phyloP scores from a whole-genome alignment of 805 yeast genomes.

The Pichia deserticola region DNA sequence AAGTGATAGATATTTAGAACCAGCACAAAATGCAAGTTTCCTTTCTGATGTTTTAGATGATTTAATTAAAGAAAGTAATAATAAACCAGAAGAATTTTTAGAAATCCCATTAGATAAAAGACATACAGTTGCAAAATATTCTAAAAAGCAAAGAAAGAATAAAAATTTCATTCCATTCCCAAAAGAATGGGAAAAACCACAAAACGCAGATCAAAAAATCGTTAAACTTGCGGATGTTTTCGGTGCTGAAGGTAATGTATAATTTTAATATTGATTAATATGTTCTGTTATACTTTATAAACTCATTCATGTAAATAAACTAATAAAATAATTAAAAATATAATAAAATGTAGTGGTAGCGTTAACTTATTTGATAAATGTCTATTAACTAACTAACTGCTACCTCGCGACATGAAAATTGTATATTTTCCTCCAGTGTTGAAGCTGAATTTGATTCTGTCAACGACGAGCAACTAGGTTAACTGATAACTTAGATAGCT shows the following conservation, averaged over 20 bases:
- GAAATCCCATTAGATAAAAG: slow-evolving; percentile 81
- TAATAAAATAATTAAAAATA: too few species aligned
- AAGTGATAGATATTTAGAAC: slow-evolving; percentile 58
- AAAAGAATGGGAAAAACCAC: slow-evolving; percentile 67
- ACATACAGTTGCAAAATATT: slow-evolving; percentile 44
- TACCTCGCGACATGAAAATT: too few species aligned
- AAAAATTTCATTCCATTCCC: slow-evolving; percentile 52
- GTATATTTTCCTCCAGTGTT: too few species aligned
- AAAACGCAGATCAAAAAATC: not conserved
- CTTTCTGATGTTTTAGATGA: slow-evolving; percentile 56
- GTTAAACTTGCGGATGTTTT: not conserved
- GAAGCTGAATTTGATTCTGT: too few species aligned
- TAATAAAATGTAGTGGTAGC: too few species aligned
- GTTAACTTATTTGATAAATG: too few species aligned
- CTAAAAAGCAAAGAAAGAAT: slow-evolving; percentile 33
- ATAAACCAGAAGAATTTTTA: slow-evolving; percentile 48
- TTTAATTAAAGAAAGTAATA: slow-evolving; percentile 59
- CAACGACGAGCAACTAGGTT: too few species aligned
- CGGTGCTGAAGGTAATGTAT: not conserved
- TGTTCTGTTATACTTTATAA: not conserved
- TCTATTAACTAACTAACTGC: too few species aligned
- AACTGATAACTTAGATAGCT: too few species aligned
- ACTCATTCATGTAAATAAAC: too few species aligned
- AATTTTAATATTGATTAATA: not conserved
- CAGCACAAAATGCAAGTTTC: slow-evolving; percentile 79